Evolutionary conservation across 2,329 filamentous ascomycete species (phyloP).

Genomic region (Bipolaris cookei): DNA sequence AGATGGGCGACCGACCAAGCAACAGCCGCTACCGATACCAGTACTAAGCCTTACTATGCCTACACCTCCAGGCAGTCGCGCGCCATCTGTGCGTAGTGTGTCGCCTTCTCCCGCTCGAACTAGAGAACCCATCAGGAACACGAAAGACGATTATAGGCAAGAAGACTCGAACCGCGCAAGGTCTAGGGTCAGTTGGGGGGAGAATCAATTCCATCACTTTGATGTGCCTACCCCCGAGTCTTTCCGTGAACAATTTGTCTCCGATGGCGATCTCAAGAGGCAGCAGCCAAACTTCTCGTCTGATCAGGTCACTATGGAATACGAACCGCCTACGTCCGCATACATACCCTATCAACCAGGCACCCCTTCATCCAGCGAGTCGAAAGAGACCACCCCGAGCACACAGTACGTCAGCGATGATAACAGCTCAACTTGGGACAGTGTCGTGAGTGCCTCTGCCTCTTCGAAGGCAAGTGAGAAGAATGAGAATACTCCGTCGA

Average conservation of each 20-base stretch:
- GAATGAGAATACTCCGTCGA: slow-evolving; percentile 42
- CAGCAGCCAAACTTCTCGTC: slow-evolving; percentile 32
- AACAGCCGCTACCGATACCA: slow-evolving; percentile 56
- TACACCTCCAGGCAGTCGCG: slow-evolving; percentile 62
- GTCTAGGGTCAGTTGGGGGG: slow-evolving; percentile 56
- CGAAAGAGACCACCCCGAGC: slow-evolving; percentile 34
- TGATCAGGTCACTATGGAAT: slow-evolving; percentile 51
- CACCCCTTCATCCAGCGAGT: slow-evolving; percentile 24
- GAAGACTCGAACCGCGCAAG: slow-evolving; percentile 34
- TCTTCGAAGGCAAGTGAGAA: slow-evolving; percentile 41
- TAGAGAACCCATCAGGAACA: slow-evolving; percentile 36
- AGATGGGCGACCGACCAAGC: slow-evolving; percentile 45
- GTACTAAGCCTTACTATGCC: slow-evolving; percentile 63
- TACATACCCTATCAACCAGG: slow-evolving; percentile 41
- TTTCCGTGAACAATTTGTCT: slow-evolving; percentile 47
- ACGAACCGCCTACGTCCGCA: slow-evolving; percentile 39
- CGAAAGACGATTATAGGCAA: slow-evolving; percentile 28
- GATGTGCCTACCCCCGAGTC: slow-evolving; percentile 56
- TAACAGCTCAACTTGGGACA: slow-evolving; percentile 32
- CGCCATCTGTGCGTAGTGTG: slow-evolving; percentile 46
- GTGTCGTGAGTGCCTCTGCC: slow-evolving; percentile 28
- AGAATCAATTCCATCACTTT: slow-evolving; percentile 55
- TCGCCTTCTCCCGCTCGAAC: slow-evolving; percentile 46
- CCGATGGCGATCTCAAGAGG: slow-evolving; percentile 37
- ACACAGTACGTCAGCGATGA: slow-evolving; percentile 41